Conservation (phyloP, 371 early-diverging fungal genomes). For the Mortierella sp. region DNA sequence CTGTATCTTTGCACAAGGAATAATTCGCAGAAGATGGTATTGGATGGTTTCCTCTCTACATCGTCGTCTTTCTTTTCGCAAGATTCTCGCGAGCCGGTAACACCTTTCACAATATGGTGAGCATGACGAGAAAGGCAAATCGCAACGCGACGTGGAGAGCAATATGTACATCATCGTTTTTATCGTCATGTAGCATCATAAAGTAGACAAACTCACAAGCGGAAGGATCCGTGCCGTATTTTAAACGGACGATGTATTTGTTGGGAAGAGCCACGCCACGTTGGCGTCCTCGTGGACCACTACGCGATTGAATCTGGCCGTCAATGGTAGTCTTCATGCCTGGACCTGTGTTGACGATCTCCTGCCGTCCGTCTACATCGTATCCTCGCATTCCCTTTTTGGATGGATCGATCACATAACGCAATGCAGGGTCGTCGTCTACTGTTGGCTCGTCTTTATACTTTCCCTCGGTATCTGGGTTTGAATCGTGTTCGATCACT, state of each 20-base stretch:
- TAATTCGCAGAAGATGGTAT: no score
- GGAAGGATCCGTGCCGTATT: conserved; percentile 30
- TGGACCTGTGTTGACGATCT: conserved; percentile 45
- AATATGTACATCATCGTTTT: background rate
- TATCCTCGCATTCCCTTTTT: conserved; percentile 42
- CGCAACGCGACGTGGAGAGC: no score
- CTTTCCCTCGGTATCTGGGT: background rate
- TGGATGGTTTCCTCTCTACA: no score
- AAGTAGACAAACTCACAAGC: conserved; percentile 23
- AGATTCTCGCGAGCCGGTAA: no score
- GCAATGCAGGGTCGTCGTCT: background rate
- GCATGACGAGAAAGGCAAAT: no score
- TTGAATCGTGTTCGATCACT: no score
- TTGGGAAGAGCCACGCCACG: conserved; percentile 47
- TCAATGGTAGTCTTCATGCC: conserved; percentile 32
- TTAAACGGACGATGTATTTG: conserved; percentile 48
- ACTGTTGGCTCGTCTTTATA: background rate
- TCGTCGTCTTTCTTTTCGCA: no score
- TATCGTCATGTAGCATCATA: background rate
- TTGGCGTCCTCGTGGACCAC: conserved; percentile 44
- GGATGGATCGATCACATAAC: conserved; percentile 25
- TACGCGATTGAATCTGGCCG: conserved; percentile 25
- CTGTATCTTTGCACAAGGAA: no score
- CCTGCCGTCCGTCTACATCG: conserved; percentile 40
- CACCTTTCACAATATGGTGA: no score